A percentile compares a stretch with the other conserved stretches of the same genome.
phyloP scores from a whole-genome alignment of 177 flowering plant species.

The Telopea speciosissima region DNA sequence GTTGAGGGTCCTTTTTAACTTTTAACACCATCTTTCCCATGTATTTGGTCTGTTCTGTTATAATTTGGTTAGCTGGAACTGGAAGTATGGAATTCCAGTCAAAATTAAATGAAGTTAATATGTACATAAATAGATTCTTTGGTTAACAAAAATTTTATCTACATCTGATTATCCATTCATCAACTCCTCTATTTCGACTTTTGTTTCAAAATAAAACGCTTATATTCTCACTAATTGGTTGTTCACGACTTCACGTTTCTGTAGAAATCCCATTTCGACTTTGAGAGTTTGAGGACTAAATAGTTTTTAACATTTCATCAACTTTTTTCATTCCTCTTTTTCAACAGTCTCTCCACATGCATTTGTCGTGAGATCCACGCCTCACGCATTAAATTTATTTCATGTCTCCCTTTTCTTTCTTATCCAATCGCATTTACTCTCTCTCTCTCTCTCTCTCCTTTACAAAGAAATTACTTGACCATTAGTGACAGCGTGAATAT shows the following conservation, averaged over 20 bases:
- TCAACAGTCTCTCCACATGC: conserved; percentile 2
- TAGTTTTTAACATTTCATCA: neutral
- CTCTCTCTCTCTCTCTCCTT: no score
- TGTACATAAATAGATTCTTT: no score
- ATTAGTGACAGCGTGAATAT: no score
- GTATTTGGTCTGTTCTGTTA: no score
- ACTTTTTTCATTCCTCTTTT: neutral
- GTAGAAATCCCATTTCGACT: neutral
- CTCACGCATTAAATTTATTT: neutral
- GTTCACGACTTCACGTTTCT: neutral
- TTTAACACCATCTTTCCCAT: neutral
- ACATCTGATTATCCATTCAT: no score
- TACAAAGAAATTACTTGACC: no score
- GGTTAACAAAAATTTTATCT: no score
- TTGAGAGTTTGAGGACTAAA: neutral
- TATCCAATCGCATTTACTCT: neutral
- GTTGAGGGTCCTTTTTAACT: neutral
- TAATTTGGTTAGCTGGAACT: no score
- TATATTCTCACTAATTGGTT: neutral
- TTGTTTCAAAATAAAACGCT: no score
- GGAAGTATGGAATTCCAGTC: neutral
- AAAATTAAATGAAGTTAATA: neutral
- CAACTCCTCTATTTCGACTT: neutral
- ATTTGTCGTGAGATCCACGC: conserved; percentile 3
- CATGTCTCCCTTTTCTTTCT: neutral